Evolutionary conservation across 2,329 filamentous ascomycete genomes (phyloP).

Genomic region (Thielaviopsis musarum): DNA sequence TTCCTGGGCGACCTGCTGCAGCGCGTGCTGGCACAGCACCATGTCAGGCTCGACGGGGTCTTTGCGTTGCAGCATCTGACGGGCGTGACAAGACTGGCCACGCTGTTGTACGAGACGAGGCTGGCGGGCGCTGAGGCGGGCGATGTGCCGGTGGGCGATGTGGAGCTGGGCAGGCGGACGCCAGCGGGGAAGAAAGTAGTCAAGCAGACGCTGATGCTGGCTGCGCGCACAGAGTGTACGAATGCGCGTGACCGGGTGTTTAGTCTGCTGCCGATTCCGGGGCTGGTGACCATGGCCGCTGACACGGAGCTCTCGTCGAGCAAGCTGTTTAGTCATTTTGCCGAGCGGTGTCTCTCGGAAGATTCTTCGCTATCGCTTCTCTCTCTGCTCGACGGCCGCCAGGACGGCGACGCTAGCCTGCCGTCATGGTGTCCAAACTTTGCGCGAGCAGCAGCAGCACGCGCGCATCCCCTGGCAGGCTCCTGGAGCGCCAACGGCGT

Average conservation of each 20-base stretch:
- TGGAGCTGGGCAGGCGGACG: neutral
- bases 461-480: neutral
- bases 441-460: constrained; percentile 3
- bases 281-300: constrained; percentile 2
- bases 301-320: constrained; percentile 1
- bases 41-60: constrained; percentile 7
- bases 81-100: constrained; percentile 3
- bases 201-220: constrained; percentile 2
- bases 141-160: neutral
- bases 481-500: constrained; percentile 9
- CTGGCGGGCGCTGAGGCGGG: constrained; percentile 1
- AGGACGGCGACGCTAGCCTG: constrained; percentile 1
- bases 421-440: constrained; percentile 12
- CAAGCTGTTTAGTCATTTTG: constrained; percentile 6
- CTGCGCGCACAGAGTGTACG: constrained; percentile 6
- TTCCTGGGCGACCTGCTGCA: constrained; percentile 8
- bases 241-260: constrained; percentile 7
- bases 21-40: constrained; percentile 8
- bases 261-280: constrained; percentile 5
- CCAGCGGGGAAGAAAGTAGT: neutral
- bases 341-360: constrained; percentile 7
- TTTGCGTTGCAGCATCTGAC: constrained; percentile 8
- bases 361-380: constrained; percentile 7
- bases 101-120: neutral
- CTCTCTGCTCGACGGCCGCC: constrained; percentile 9